Conservation (phyloP, 306 rosid species). For the Quercus cerris region DNA sequence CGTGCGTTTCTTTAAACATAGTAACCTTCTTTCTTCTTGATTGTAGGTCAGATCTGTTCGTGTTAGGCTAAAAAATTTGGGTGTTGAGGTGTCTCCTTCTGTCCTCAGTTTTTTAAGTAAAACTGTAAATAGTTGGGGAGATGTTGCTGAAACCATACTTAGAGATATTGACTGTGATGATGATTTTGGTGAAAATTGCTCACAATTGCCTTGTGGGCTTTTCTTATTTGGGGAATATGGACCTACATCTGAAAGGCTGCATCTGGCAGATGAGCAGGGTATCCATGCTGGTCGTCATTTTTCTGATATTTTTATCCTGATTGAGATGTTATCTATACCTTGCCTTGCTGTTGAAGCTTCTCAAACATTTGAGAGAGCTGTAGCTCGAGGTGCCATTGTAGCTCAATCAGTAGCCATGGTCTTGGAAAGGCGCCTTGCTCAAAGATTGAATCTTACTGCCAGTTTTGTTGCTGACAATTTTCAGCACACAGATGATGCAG, state of each 20-base stretch:
- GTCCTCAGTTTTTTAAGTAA: slow-evolving; percentile 90
- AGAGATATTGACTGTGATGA: slow-evolving; percentile 91
- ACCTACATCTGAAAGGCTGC: slow-evolving; percentile 53
- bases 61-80: slow-evolving; percentile 75
- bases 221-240: slow-evolving; percentile 76
- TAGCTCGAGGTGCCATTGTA: slow-evolving; percentile 79
- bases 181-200: slow-evolving; percentile 69
- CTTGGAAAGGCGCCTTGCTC: slow-evolving; percentile 85
- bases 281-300: slow-evolving; percentile 56
- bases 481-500: slow-evolving; percentile 52
- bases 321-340: slow-evolving; percentile 96
- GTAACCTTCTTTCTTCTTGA: slow-evolving; percentile 28
- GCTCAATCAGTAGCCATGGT: slow-evolving; percentile 89
- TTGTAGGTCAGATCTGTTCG: slow-evolving; percentile 90
- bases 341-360: slow-evolving; percentile 95
- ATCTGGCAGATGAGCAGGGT: slow-evolving; percentile 69
- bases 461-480: slow-evolving; percentile 53
- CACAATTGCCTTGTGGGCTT: slow-evolving; percentile 54
- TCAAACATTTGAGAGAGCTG: slow-evolving; percentile 96
- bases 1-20: slow-evolving; percentile 8
- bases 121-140: slow-evolving; percentile 98
- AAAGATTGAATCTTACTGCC: slow-evolving; percentile 51
- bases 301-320: slow-evolving; percentile 80
- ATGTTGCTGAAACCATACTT: slow-evolving; percentile 93
- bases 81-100: slow-evolving; percentile 75